Evolutionary conservation across 2,329 filamentous ascomycete genomes (phyloP), one percentile per base, ranked within the genome.

Genomic region (Colletotrichum sidae): DNA sequence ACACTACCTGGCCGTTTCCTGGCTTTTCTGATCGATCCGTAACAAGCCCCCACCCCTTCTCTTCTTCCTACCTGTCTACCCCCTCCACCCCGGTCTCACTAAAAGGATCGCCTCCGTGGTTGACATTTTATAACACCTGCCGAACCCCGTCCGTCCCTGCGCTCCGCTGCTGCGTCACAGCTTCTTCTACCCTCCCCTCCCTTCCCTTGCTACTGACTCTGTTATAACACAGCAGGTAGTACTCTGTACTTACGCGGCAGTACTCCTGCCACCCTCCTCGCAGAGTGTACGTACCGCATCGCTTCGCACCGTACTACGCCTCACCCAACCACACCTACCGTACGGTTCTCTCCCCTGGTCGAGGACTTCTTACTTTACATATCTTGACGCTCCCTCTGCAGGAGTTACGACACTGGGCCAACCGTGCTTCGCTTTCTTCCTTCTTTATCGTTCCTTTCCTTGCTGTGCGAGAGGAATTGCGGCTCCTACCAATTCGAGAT

Each of bases 71-170:
- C 54, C 55, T 58, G 44, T 56, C 54, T 47, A 15, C 42, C 25
- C 44, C 46, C 46, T 58, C 49, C 44, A 15, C 62, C 62, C 58
- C 58, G 63, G 58, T 60, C 63, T 63, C 58, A 62, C 63, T 66
- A 66, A 63, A 63, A 45, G 41, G 63, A 66, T 66, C 63, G 58
- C 57, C 58, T 63, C 63, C 63, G 58, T 52, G 62, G 58, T 66
- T 65, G 62, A 65, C 62, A 65, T 57, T 65, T 63, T 66, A 66
- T 62, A 66, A 66, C 42, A 66, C 63, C 63, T 66, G 62, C 58
- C 62, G 62, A 65, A 57, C 62, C 58, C 62, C 62, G 58, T 62
- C 62, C 41, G 62, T 65, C 62, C 62, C 52, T 65, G 58, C 58
- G 45, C 52, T 65, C 58, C 58, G 62, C 52, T 60, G 50, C 61